Evolutionary conservation across 2,329 filamentous ascomycete genomes (phyloP).

Genomic region (Neofusicoccum sp.): DNA sequence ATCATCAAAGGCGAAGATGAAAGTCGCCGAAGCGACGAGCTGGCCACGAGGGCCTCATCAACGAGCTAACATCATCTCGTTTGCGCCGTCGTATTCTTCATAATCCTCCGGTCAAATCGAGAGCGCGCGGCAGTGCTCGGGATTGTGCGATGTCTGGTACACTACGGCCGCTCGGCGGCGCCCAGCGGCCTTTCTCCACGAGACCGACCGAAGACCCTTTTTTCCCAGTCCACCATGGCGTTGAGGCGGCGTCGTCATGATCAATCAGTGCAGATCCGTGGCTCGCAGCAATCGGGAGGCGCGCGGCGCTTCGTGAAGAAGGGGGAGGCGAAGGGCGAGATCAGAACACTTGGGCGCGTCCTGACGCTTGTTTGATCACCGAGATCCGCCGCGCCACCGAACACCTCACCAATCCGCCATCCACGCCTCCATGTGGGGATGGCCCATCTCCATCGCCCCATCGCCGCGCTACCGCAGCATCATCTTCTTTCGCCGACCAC

Average conservation of each 20-base stretch:
- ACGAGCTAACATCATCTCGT: not conserved
- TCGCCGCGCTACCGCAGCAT: not conserved
- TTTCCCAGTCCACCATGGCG: not conserved
- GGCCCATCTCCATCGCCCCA: not conserved
- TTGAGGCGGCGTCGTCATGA: conserved; percentile 1
- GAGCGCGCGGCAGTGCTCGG: not conserved
- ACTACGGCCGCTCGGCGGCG: conserved; percentile 8
- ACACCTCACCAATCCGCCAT: not conserved
- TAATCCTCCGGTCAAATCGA: not conserved
- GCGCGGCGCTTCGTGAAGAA: conserved; percentile 6
- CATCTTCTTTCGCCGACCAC: not conserved
- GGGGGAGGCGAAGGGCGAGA: not conserved
- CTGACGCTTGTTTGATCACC: conserved; percentile 12
- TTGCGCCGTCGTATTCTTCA: not conserved
- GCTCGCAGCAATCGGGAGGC: not conserved
- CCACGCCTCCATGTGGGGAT: not conserved
- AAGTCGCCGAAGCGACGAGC: not conserved
- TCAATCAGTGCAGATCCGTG: not conserved
- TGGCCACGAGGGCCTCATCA: not conserved
- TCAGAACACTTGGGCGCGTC: not conserved
- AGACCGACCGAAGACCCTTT: not conserved
- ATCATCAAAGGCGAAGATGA: not conserved
- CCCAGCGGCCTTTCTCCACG: not conserved
- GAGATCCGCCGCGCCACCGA: conserved; percentile 14
- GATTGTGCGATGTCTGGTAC: not conserved